Base-by-base conservation (phyloP, 2,329 filamentous ascomycete species). In the Verticillium klebahnii region DNA sequence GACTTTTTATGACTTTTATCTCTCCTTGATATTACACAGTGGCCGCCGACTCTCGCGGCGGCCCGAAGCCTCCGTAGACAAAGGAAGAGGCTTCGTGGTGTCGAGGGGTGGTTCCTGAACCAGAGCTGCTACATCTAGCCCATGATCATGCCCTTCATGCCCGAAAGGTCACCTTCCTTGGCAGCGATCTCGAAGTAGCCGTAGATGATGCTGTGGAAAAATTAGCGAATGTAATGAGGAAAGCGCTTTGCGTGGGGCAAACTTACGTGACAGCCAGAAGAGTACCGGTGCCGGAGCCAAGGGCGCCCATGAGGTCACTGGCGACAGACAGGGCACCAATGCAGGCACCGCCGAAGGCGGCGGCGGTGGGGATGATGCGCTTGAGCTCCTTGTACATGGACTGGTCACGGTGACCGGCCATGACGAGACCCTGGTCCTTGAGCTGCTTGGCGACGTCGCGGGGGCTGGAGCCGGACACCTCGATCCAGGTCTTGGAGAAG, bases 311-410 rank as follows among this genome's bases (percentile, higher is more conserved):
- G 67, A 99, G 89, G 79, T 99, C 95, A 76, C 92, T 96, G 73
- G 91, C 89, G 72, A 99, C 94, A 59, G 94, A 98, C 67, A 99
- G 88, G 69, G 91, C 94, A 83, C 95, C 95, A 82, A 99, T 99
- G 84, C 94, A 98, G 69, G 95, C 95, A 85, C 95, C 95, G 79
- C 96, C 95, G 69, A 99, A 99, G 71, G 96, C 95, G 67, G 95
- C 95, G 65, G 95, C 96, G 64, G 95, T 98, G 67, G 95, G 96
- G 68, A 99, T 99, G 72, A 99, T 95, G 73, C 95, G 91, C 91
- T 99, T 99, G 67, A 99, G 88, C 82, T 99, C 95, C 85, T 96
- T 96, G 88, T 99, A 99, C 95, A 99, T 99, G 84, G 91, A 96
- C 86, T 98, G 94, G 79, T 99, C 96, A 82, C 95, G 92, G 85